Conservation (phyloP, 2,329 filamentous ascomycete species). For the Delphinella strobiligena region DNA sequence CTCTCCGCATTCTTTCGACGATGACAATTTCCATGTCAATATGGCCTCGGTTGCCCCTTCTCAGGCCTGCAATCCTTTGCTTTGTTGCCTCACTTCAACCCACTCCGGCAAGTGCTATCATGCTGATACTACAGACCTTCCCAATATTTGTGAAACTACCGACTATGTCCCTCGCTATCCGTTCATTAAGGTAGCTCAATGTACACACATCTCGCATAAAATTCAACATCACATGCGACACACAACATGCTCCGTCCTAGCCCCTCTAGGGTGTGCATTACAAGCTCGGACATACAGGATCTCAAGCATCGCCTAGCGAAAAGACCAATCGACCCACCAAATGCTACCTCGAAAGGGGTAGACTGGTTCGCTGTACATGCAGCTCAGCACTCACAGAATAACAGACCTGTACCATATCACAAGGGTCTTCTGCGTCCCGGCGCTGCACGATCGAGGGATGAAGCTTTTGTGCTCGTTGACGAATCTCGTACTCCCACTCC, state of each 20-base stretch:
- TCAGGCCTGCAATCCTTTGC: too few relatives aligned
- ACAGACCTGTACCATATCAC: constrained; percentile 3
- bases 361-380: constrained; percentile 8
- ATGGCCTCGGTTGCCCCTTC: too few relatives aligned
- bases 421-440: constrained; percentile 9
- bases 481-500: neutral
- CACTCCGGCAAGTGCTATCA: too few relatives aligned
- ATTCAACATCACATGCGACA: neutral
- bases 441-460: constrained; percentile 2
- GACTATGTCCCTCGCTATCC: neutral
- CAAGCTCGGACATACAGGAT: constrained; percentile 16
- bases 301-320: constrained; percentile 13
- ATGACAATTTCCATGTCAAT: too few relatives aligned
- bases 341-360: constrained; percentile 2
- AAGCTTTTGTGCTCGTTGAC: neutral
- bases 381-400: constrained; percentile 1
- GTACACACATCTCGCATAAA: too few relatives aligned
- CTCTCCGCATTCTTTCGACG: too few relatives aligned
- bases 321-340: constrained; percentile 10
- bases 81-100: too few relatives aligned
- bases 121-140: too few relatives aligned
- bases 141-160: too few relatives aligned
- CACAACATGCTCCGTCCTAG: constrained; percentile 18
- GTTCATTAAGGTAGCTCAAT: too few relatives aligned
- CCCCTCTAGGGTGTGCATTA: constrained; percentile 18